A percentile compares a stretch with the other conserved stretches of the same genome.
phyloP scores from a whole-genome alignment of 2,329 filamentous ascomycete genomes.

The Zymoseptoria pseudotritici region DNA sequence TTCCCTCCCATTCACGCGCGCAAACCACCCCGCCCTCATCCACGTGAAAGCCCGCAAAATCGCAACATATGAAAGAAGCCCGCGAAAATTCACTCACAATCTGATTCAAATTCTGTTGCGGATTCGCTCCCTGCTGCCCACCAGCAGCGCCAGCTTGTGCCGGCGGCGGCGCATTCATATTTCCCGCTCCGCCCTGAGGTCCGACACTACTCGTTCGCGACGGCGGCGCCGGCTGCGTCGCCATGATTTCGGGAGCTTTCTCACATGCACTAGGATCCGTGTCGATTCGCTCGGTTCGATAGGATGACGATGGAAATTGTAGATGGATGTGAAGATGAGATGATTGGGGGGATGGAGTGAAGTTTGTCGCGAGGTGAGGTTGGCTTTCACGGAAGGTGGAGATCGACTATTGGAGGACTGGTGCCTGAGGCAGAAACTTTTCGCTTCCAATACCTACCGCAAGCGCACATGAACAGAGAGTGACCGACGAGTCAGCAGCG shows the following conservation, averaged over 20 bases:
- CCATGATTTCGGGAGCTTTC: constrained; percentile 22
- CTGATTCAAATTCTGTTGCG: constrained; percentile 86
- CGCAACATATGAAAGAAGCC: neutral
- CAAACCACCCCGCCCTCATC: neutral
- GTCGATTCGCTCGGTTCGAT: neutral
- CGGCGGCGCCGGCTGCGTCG: constrained; percentile 29
- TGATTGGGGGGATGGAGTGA: neutral
- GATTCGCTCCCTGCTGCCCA: constrained; percentile 45
- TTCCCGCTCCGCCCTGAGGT: constrained; percentile 27
- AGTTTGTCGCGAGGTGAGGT: neutral
- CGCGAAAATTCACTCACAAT: constrained; percentile 60
- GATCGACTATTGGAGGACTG: neutral
- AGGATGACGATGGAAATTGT: neutral
- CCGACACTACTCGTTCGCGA: constrained; percentile 31
- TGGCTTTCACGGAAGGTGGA: neutral
- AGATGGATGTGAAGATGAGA: neutral
- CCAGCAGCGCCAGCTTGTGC: constrained; percentile 35
- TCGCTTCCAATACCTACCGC: too few species aligned
- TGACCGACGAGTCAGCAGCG: too few species aligned
- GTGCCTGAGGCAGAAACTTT: neutral
- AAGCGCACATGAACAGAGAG: too few species aligned
- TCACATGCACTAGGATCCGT: neutral
- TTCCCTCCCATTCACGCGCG: neutral
- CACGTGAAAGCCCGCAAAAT: neutral
- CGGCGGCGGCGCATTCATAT: constrained; percentile 38